Evolutionary conservation across 2,329 filamentous ascomycete genomes (phyloP), one percentile per base, ranked within the genome.

Genomic region (Fusarium fracticaudum): DNA sequence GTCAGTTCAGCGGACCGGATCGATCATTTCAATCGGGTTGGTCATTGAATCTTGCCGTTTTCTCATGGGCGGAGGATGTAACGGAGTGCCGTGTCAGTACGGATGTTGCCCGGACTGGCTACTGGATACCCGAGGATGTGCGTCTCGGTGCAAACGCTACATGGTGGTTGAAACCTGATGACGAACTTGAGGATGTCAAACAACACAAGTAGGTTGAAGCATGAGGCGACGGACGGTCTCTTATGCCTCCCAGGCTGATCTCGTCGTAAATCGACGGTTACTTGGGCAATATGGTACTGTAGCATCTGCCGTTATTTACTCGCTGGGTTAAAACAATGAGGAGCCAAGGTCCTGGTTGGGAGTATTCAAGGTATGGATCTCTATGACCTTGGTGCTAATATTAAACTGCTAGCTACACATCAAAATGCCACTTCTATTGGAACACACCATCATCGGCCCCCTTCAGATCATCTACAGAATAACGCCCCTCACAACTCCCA

Each of bases 1-100:
- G 54, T 51, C 72, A 72, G 40, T 35, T 60, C 37, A 44, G 61
- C 35, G 48, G 68, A 35, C 40, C 57, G 53, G 60, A 59, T 60
- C 57, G 55, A 66, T 65, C 57, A 58, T 53, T 48, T 35, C 40
- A n/a, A 37, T 48, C 45, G 54, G 67, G 29, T 50, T 35, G 54
- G 64, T 26, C 41, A 59, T 50, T 24, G 37, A 53, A 37, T 29
- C 15, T 48, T 40, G 38, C 45, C 55, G 38, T 44, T 29, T 41
- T 41, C 37, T 41, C n/a, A n/a, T 60, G 41, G 44, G 24, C 29
- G 48, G 60, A 60, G 40, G 58, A 54, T 59, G 45, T 40, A 41
- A 48, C 51, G 37, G 43, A 41, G 29, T 33, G 54, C 54, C 59
- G 47, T 72, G 50, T 31, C 41, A 20, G 22, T 51, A 44, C 31